Percentiles rank a stretch among this genome's conserved stretches.
Evolutionary conservation across 83 land plant genomes (phyloP).

Genomic region (Thuja plicata): DNA sequence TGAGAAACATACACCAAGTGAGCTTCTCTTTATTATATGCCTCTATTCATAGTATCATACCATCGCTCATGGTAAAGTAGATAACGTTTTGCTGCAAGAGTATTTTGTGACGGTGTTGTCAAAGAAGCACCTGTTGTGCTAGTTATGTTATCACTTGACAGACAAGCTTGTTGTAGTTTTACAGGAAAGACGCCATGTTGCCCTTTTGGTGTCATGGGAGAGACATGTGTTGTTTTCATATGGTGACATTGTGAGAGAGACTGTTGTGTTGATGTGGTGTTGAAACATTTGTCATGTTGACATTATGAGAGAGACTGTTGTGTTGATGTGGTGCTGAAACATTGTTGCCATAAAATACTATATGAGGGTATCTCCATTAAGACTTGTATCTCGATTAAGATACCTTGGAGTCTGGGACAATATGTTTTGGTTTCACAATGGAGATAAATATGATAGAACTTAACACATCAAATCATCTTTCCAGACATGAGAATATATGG

Average conservation of each 20-base stretch:
- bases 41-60: background rate
- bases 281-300: background rate
- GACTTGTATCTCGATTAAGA: background rate
- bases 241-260: background rate
- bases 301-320: background rate
- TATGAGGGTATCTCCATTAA: background rate
- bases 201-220: too few species aligned
- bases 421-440: background rate
- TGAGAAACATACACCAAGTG: background rate
- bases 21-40: background rate
- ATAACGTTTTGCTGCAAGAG: background rate
- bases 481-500: background rate
- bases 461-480: background rate
- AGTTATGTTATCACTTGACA: background rate
- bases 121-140: background rate
- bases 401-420: background rate
- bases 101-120: background rate
- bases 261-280: background rate
- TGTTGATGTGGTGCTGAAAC: background rate
- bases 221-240: too few species aligned
- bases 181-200: background rate
- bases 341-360: background rate
- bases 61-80: background rate
- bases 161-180: background rate
- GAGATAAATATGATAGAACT: background rate